Base-by-base conservation (phyloP, 495 filamentous ascomycete genomes). In the Glarea lozoyensis region DNA sequence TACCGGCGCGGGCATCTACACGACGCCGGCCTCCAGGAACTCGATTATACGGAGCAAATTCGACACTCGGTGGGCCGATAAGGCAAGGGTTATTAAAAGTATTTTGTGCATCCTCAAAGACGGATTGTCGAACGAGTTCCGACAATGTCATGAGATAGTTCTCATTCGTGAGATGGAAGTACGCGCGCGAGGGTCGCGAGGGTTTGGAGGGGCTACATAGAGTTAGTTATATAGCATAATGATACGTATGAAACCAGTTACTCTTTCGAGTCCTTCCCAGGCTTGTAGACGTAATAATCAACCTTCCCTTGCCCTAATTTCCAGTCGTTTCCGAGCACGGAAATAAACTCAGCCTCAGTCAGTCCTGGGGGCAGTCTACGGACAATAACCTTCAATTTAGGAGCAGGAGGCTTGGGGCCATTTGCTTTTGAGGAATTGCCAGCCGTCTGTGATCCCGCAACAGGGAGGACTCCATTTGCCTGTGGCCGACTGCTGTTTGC, bases 181-280 rank as follows among this genome's bases (percentile, higher is more conserved):
- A 93, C 42, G 80, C 87, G 49, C 85, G 73, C 21, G 80, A 76
- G 2, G 86, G 88, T 44, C 61, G 69, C 24, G 86, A 94, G 21
- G 76, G 79, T 56, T 88, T 89, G 16, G 79, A 80, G 15, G 80
- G 79, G 58, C 83, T 95, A n/a, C n/a, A n/a, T 37, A 6, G 16
- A 37, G 43, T 59, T 34, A 58, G 50, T 24, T 24, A 48, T 21
- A 11, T 31, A 16, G 16, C 31, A 17, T 25, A 25, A 45, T 57
- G 11, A 50, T 35, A 6, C 25, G 38, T 38, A 17, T 6, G 6
- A 35, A 6, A 35, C 49, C n/a, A 62, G 72, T 56, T 57, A 94
- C 89, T 97, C 87, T 55, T 84, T 84, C 3, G 90, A 92, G 18
- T 89, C 67, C 55, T 94, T 93, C 52, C 92, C 92, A 20, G 77